Evolutionary conservation across 179 eudicot species (phyloP).

Genomic region (Spinacia oleracea): DNA sequence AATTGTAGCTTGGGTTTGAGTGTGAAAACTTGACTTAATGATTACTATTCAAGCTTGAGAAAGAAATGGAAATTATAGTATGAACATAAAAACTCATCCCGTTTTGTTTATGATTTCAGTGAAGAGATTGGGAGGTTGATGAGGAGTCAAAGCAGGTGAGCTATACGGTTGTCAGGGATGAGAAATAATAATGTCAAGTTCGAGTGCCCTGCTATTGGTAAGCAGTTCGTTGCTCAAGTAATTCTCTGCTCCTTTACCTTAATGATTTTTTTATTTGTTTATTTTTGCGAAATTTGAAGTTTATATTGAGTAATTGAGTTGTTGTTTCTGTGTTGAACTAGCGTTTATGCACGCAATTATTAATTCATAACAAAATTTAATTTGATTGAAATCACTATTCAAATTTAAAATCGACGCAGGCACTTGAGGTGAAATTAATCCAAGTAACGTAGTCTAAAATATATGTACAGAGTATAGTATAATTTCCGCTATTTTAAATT

Average conservation of each 20-base stretch:
- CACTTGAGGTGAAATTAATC: too few relatives aligned
- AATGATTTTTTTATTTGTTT: neutral
- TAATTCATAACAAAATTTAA: too few relatives aligned
- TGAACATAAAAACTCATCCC: neutral
- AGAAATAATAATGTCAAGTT: conserved; percentile 89
- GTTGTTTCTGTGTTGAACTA: too few relatives aligned
- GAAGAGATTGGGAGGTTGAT: conserved; percentile 88
- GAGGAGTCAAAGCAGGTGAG: conserved; percentile 96
- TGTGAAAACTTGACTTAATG: neutral
- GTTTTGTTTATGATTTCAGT: conserved; percentile 51
- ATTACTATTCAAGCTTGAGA: neutral
- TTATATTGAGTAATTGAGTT: too few relatives aligned
- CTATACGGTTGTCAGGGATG: conserved; percentile 73
- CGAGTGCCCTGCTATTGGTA: conserved; percentile 91
- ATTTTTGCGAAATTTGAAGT: too few relatives aligned
- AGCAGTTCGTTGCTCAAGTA: conserved; percentile 90
- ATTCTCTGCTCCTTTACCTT: neutral
- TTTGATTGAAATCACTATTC: too few relatives aligned
- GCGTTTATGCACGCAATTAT: too few relatives aligned
- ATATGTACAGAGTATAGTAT: too few relatives aligned
- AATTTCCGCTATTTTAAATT: too few relatives aligned
- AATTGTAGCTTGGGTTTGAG: neutral
- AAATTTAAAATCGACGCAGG: too few relatives aligned
- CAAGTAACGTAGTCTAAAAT: too few relatives aligned
- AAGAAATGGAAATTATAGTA: neutral